Conservation (phyloP, 2,329 filamentous ascomycete genomes). For the Alternaria sp. region DNA sequence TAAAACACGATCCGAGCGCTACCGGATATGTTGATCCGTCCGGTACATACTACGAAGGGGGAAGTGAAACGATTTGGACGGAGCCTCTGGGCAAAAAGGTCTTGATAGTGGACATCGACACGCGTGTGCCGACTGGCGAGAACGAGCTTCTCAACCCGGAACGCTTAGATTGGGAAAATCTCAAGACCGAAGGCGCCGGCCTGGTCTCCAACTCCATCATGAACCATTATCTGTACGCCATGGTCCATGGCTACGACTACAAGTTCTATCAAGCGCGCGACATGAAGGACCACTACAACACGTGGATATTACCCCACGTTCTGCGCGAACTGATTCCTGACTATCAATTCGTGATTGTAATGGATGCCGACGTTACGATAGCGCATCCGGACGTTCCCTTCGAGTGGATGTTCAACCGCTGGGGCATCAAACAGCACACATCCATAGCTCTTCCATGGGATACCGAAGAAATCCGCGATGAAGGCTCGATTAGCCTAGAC, state of each 20-base stretch:
- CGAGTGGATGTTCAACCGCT: conserved; percentile 58
- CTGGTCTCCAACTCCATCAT: conserved; percentile 28
- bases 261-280: conserved; percentile 50
- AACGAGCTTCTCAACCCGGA: conserved; percentile 31
- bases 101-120: conserved; percentile 43
- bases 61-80: conserved; percentile 23
- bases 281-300: conserved; percentile 46
- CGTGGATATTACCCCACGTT: conserved; percentile 54
- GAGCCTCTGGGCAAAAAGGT: conserved; percentile 30
- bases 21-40: conserved; percentile 17
- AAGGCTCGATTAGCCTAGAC: conserved; percentile 41
- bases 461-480: conserved; percentile 12
- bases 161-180: conserved; percentile 28
- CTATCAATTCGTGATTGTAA: conserved; percentile 53
- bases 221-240: conserved; percentile 32
- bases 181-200: conserved; percentile 29
- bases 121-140: conserved; percentile 24
- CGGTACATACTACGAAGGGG: conserved; percentile 15
- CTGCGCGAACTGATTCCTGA: conserved; percentile 49
- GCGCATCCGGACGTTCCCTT: conserved; percentile 53
- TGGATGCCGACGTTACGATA: conserved; percentile 56
- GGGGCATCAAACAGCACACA: conserved; percentile 51
- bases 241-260: conserved; percentile 56
- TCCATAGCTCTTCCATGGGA: conserved; percentile 53
- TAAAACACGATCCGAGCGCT: conserved; percentile 18